Evolutionary conservation across 2,329 filamentous ascomycete genomes (phyloP), one percentile per base, ranked within the genome.

Genomic region (Arachnomyces sp.): DNA sequence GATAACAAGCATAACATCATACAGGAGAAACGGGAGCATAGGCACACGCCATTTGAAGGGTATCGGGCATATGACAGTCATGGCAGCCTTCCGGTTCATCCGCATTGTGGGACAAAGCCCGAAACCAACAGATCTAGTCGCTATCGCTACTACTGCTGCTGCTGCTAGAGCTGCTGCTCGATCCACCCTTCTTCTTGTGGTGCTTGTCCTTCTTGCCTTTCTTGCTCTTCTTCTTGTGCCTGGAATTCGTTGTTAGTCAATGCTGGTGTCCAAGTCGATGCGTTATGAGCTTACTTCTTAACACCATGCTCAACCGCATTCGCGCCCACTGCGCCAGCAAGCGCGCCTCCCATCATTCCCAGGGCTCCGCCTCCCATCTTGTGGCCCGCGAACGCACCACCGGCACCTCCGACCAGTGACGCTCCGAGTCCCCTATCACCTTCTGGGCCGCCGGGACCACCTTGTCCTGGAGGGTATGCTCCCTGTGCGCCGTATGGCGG

Each of bases 381-480:
- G 33, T 62, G 55, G 6, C 59, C 59, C 2, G 59, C 32, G 35
- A 60, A 53, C 1, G 59, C 62, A 35, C 63, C 63, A 3, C 56
- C 60, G 1, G 60, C 59, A 29, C 55, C 61, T 16, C 65, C 65
- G 21, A 63, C 36, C 7, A 65, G 43, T 2, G 61, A 60, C 8
- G 62, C 55, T 2, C 58, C 61, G 8, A 66, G 44, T 13, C 59
- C 57, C 32, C 54, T 62, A 15, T 62, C 60, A 7, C 55, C 58
- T 36, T 59, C 53, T 21, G 51, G 44, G 1, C 50, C 50, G 13
- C 39, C 42, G 15, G 44, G 40, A 7, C 25, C 39, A 9, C 21
- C 21, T 5, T 5, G 21, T 25, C 21, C 21, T 9, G 21, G 32
- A 38, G 13, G 12, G 32, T 38, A 29, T 8, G 28, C 13, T 16